Base-by-base conservation (phyloP, 129 eudicot species). In the Centaurea solstitialis region DNA sequence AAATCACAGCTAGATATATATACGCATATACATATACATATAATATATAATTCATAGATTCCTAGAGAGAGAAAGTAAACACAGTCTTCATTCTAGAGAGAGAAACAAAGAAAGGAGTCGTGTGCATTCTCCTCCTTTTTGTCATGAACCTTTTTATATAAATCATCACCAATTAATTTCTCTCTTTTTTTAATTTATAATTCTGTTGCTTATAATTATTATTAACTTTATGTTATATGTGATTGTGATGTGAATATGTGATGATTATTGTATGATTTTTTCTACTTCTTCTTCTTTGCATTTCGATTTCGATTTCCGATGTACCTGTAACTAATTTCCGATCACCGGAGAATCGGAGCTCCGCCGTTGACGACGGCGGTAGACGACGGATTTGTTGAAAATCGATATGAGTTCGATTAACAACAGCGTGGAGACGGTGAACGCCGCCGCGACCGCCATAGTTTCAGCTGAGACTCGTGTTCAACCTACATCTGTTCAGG, bases 401-500 rank as follows among this genome's bases (percentile, higher is more conserved):
- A 45, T 83, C 68, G 72, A 21, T 74, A 90, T 92, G 96, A 81
- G 88, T 62, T 76, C 85, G 43, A 77, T 85, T 21, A 86, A 86
- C 62, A 87, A 84, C 74, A 94, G 88, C 84, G 97, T 92, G 23
- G 99, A 95, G 64, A 95, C 99, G 41, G 99, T 95, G 0, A 95
- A 95, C 80, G 98, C 99, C 73, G 99, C 99, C 4, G 99, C 99
- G 5, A 88, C 97, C 21, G 99, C 99, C 30, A 92, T 95, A 39
- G 89, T 93, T 69, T 82, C 92, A 38, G 99, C 99, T 17, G 98
- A 92, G 70, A 88, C 72, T 53, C 93, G 99, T n/a, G 94, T 89
- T 57, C 99, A 95, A 75, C 99, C 99, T 1, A 76, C 91, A 39
- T 83, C 91, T 21, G 86, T 84, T 80, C 93, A 95, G 97, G 99